phyloP scores from a whole-genome alignment of 345 rosid genomes.

The Dipteronia dyeriana region DNA sequence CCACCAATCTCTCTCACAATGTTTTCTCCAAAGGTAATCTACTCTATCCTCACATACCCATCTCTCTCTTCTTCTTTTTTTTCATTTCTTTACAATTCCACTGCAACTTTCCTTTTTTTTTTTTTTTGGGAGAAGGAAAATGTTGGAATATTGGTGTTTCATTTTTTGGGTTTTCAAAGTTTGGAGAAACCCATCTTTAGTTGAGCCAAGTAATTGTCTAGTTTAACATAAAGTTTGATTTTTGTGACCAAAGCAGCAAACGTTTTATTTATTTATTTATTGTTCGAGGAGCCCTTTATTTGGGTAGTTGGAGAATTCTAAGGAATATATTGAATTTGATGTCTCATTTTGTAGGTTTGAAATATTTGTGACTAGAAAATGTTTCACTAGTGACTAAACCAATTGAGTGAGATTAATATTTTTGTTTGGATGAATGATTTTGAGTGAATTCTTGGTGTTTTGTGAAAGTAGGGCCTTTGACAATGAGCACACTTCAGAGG shows the following conservation, averaged over 20 bases:
- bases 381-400: neutral
- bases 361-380: neutral
- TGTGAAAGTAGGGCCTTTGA: slow-evolving; percentile 47
- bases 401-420: neutral
- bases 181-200: neutral
- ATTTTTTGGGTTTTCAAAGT: neutral
- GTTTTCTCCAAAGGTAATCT: slow-evolving; percentile 53
- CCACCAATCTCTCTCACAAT: slow-evolving; percentile 46
- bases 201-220: neutral
- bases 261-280: neutral
- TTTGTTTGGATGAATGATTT: neutral
- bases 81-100: neutral
- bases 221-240: neutral
- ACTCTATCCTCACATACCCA: neutral
- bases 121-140: neutral
- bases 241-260: neutral
- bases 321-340: neutral
- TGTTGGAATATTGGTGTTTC: neutral
- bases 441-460: neutral
- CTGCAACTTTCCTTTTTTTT: neutral
- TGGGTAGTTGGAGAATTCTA: neutral
- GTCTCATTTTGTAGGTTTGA: neutral
- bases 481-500: slow-evolving; percentile 41
- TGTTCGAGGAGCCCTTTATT: neutral
- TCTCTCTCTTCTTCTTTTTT: neutral